phyloP scores from a whole-genome alignment of 768 basidiomycete genomes.

The Lactifluus subvellereus region DNA sequence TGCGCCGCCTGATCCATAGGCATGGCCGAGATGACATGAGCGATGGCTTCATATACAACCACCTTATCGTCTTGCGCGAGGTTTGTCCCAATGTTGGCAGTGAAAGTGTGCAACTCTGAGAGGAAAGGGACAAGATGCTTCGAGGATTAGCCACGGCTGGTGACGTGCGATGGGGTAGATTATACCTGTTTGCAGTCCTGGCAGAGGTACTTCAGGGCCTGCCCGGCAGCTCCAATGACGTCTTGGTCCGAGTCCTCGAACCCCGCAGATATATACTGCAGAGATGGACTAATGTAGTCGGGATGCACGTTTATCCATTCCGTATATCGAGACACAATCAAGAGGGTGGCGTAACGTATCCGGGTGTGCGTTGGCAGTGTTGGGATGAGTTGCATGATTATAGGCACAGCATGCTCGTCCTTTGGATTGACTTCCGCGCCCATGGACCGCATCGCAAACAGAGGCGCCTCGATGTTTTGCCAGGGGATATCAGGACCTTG shows the following conservation, averaged over 20 bases:
- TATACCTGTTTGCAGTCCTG: constrained; percentile 88
- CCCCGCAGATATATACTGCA: constrained; percentile 88
- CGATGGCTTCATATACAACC: constrained; percentile 94
- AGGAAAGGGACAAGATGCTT: constrained; percentile 90
- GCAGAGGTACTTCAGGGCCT: constrained; percentile 94
- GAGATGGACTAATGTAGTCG: constrained; percentile 73
- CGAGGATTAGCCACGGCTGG: constrained; percentile 13
- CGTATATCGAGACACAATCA: constrained; percentile 93
- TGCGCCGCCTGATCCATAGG: constrained; percentile 81
- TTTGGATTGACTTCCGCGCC: constrained; percentile 84
- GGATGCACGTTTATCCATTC: constrained; percentile 94
- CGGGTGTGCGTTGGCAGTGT: constrained; percentile 83
- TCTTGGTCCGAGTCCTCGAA: constrained; percentile 78
- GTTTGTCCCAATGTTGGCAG: constrained; percentile 71
- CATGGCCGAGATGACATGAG: constrained; percentile 92
- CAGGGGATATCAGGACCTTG: constrained; percentile 58
- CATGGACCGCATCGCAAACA: constrained; percentile 98
- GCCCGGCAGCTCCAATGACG: constrained; percentile 89
- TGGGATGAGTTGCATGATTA: constrained; percentile 93
- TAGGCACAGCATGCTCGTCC: constrained; percentile 84
- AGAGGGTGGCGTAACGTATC: constrained; percentile 90
- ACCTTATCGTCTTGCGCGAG: constrained; percentile 82
- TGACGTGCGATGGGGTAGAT: constrained; percentile 1
- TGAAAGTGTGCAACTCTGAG: constrained; percentile 85
- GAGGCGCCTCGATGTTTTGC: constrained; percentile 96